A percentile compares a stretch with the other conserved stretches of the same genome.
Conservation (phyloP, 257 asterid species). For the Solanum appendiculatum region DNA sequence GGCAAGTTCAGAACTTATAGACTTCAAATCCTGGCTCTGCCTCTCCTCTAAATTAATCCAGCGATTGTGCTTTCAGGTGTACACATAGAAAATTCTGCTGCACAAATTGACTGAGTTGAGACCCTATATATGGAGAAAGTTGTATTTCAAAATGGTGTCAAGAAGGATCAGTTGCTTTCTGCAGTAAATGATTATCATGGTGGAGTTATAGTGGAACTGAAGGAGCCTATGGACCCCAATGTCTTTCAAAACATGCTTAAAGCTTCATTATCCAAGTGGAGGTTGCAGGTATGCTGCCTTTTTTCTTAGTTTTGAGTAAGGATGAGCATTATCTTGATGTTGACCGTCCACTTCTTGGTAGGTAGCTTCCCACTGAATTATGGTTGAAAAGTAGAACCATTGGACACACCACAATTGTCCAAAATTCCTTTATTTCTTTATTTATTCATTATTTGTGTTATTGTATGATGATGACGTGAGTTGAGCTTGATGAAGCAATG, state of each 20-base stretch:
- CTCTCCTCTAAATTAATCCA: not conserved
- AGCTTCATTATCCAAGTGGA: constrained; percentile 52
- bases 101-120: not conserved
- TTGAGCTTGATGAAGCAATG: not conserved
- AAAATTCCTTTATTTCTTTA: not conserved
- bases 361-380: not conserved
- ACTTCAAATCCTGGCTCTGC: not conserved
- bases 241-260: constrained; percentile 33
- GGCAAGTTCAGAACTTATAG: not conserved
- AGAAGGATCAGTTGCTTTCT: constrained; percentile 31
- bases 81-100: not conserved
- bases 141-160: constrained; percentile 18
- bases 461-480: not conserved
- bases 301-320: not conserved
- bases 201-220: constrained; percentile 53
- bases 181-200: constrained; percentile 49
- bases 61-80: not conserved
- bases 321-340: not conserved
- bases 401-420: not conserved
- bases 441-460: not conserved
- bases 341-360: not conserved
- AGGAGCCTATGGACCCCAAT: constrained; percentile 45
- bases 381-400: not conserved
- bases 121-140: constrained; percentile 28
- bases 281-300: constrained; percentile 38